Evolutionary conservation across 2,329 filamentous ascomycete species (phyloP).

Genomic region (Phyllosticta ampelicida): DNA sequence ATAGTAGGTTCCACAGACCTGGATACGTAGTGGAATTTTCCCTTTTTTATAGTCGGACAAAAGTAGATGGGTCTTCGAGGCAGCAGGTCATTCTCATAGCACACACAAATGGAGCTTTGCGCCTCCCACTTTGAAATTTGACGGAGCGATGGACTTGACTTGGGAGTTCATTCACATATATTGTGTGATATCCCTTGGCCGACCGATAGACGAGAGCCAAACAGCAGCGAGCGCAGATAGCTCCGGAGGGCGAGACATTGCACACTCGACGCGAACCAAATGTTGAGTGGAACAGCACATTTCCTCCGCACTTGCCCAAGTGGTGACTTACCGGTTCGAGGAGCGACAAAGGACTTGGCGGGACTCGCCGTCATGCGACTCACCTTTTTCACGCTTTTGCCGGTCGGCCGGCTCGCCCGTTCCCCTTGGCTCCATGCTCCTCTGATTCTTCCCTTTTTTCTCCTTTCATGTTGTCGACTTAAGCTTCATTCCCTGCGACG

Average conservation of each 20-base stretch:
- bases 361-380: not conserved
- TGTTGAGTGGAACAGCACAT: not conserved
- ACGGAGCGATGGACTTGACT: not conserved
- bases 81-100: too few relatives aligned
- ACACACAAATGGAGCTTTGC: too few relatives aligned
- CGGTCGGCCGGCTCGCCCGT: not conserved
- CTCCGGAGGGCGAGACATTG: not conserved
- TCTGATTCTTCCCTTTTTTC: not conserved
- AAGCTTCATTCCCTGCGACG: not conserved
- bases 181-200: not conserved
- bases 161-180: not conserved
- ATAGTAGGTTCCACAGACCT: too few relatives aligned
- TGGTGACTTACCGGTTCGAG: not conserved
- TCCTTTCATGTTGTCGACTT: too few relatives aligned
- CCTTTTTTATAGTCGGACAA: too few relatives aligned
- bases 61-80: too few relatives aligned
- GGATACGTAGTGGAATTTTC: too few relatives aligned
- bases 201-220: not conserved
- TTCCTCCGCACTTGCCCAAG: not conserved
- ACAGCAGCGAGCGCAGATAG: not conserved
- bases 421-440: not conserved
- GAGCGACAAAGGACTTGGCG: conserved; percentile 9
- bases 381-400: not conserved
- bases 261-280: not conserved
- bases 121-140: too few relatives aligned